Conservation (phyloP, 164 flowering plant genomes). For the Malania oleifera region DNA sequence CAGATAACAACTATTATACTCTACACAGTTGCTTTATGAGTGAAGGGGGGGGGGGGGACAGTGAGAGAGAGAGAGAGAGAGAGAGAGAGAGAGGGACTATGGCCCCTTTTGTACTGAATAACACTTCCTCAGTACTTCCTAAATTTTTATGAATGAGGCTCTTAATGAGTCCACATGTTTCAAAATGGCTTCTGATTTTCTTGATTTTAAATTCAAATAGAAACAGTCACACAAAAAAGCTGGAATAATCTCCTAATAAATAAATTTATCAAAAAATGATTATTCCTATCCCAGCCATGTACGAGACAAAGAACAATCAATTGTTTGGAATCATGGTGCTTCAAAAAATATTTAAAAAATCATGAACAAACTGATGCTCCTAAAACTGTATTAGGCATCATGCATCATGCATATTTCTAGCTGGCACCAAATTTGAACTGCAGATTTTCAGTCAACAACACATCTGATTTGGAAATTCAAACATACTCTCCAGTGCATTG, state of each 20-base stretch:
- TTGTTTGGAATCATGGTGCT: no score
- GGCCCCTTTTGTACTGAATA: no score
- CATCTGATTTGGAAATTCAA: constrained; percentile 3
- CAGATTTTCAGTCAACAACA: neutral
- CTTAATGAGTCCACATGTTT: neutral
- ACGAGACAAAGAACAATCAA: neutral
- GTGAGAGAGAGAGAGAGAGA: neutral
- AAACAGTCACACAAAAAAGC: no score
- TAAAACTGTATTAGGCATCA: neutral
- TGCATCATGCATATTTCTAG: neutral
- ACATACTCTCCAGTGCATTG: constrained; percentile 37
- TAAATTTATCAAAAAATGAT: no score
- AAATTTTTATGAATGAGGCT: no score
- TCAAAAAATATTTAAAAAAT: neutral
- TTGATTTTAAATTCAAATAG: neutral
- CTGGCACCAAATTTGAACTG: neutral
- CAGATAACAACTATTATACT: constrained; percentile 4
- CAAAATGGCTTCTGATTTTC: neutral
- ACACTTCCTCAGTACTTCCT: no score
- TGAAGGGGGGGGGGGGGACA: no score
- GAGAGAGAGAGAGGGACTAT: no score
- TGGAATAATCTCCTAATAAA: no score
- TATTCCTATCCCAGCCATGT: no score
- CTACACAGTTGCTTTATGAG: no score
- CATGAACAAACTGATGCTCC: neutral